Evolutionary conservation across 2,329 filamentous ascomycete species (phyloP).

Genomic region (Kalaharituber pfeilii): DNA sequence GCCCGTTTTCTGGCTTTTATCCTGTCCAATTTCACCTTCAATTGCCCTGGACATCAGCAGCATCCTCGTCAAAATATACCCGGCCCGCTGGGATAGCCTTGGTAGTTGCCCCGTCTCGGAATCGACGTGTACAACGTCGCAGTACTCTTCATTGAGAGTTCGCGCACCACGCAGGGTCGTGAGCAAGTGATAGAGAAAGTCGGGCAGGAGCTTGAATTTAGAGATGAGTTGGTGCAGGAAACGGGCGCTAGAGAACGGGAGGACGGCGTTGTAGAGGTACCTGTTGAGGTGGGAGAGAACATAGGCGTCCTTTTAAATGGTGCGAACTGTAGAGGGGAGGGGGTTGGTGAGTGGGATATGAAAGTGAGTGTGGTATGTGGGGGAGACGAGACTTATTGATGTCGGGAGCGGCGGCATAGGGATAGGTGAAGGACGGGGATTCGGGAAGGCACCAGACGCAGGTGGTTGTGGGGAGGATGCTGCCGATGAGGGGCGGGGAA

Average conservation of each 20-base stretch:
- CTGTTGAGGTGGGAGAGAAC: constrained; percentile 67
- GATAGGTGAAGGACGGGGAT: constrained; percentile 49
- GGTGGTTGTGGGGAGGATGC: too few relatives aligned
- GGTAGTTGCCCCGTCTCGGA: constrained; percentile 45
- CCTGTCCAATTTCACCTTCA: constrained; percentile 40
- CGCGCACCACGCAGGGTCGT: constrained; percentile 84
- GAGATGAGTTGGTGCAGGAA: constrained; percentile 69
- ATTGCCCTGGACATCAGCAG: constrained; percentile 46
- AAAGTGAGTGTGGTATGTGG: background rate
- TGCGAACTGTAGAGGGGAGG: constrained; percentile 46
- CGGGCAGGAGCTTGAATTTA: constrained; percentile 60
- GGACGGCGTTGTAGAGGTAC: constrained; percentile 63
- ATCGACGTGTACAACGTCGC: constrained; percentile 82
- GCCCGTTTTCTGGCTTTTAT: constrained; percentile 23
- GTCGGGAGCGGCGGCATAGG: constrained; percentile 80
- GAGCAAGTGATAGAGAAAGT: constrained; percentile 72
- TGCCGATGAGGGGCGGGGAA: background rate
- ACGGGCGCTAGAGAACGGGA: constrained; percentile 62
- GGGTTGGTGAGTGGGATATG: background rate
- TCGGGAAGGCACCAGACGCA: background rate
- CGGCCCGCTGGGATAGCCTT: constrained; percentile 52
- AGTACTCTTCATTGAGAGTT: constrained; percentile 93
- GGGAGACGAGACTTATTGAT: constrained; percentile 42
- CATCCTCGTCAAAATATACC: constrained; percentile 44
- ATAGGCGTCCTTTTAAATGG: constrained; percentile 91